phyloP scores from a whole-genome alignment of 805 yeast genomes.

The Ogataea allantospora region DNA sequence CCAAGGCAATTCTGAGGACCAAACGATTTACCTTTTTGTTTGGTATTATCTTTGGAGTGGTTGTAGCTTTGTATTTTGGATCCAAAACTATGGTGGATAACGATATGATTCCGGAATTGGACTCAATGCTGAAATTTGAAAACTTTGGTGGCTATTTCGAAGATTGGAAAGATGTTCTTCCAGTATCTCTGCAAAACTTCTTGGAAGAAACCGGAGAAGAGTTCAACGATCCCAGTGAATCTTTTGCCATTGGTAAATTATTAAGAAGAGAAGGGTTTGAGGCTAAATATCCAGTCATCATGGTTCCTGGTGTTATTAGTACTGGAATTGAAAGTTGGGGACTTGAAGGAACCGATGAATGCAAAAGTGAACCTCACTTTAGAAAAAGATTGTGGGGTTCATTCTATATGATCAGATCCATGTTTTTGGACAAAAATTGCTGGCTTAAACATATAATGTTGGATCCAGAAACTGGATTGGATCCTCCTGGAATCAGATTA shows the following conservation, averaged over 20 bases:
- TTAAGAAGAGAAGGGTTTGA: conserved; percentile 49
- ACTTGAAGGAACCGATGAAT: conserved; percentile 65
- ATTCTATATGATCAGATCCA: conserved; percentile 87
- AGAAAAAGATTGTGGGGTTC: conserved; percentile 96
- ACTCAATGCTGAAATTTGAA: conserved; percentile 53
- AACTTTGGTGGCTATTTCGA: conserved; percentile 55
- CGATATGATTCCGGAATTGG: conserved; percentile 48
- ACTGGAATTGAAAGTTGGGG: conserved; percentile 97
- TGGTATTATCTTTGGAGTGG: conserved; percentile 72
- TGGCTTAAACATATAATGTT: conserved; percentile 92
- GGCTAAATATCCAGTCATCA: conserved; percentile 73
- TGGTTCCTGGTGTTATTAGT: conserved; percentile 95
- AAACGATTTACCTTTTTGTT: conserved; percentile 60
- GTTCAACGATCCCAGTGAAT: conserved; percentile 62
- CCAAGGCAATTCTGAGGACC: conserved; percentile 29
- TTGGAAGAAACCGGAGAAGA: conserved; percentile 55
- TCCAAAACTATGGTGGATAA: conserved; percentile 38
- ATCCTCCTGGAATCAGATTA: conserved; percentile 77
- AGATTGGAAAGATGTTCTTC: conserved; percentile 75
- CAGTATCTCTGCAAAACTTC: conserved; percentile 58
- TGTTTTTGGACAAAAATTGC: conserved; percentile 88
- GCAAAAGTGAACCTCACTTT: conserved; percentile 83
- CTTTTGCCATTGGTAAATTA: conserved; percentile 82
- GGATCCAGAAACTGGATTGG: conserved; percentile 89
- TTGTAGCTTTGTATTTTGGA: conserved; percentile 63